Evolutionary conservation across 345 rosid species (phyloP), one percentile per base, ranked within the genome.

Genomic region (Nasturtium officinale): DNA sequence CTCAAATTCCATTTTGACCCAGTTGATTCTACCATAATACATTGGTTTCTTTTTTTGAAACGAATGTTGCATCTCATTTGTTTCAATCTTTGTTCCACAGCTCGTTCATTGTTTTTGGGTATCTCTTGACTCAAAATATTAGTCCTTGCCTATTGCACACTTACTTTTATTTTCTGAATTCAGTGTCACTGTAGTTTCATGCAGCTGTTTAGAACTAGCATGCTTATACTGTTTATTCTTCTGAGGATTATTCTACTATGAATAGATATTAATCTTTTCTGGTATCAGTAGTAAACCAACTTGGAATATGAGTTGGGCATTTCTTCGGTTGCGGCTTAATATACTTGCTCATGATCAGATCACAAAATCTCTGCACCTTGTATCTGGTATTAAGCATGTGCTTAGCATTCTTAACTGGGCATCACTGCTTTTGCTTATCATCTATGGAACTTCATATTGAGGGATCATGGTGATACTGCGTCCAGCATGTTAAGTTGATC

Each of bases 201-300:
- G n/a, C 55, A 48, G 61, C 53, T 50, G 5, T 59, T 16, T 30
- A 51, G 13, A 69, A 54, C 32, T 33, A 62, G 61, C 20, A 20
- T 63, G 72, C 67, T 29, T 26, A 64, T 56, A 25, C 55, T 53
- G n/a, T 32, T 47, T 69, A 56, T 47, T 77, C 37, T 32, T 61
- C 58, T 61, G 42, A 12, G 25, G 6, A 52, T 52, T 23, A 67
- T 51, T 54, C 8, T 45, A 29, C 29, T 35, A 47, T 28, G 46
- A 40, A 20, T 45, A 33, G 37, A 33, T 7, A 33, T 8, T 33
- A 33, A 33, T 33, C 37, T 33, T 33, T 32, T 33, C 8, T 33
- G 37, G 37, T 33, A 16, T 51, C 12, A 67, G 8, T 68, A 30
- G 67, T 71, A 61, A 63, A 13, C 70, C 17, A 62, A 29, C 63